Conservation (phyloP, 2,329 filamentous ascomycete genomes). For the Leptosphaerulina australis region DNA sequence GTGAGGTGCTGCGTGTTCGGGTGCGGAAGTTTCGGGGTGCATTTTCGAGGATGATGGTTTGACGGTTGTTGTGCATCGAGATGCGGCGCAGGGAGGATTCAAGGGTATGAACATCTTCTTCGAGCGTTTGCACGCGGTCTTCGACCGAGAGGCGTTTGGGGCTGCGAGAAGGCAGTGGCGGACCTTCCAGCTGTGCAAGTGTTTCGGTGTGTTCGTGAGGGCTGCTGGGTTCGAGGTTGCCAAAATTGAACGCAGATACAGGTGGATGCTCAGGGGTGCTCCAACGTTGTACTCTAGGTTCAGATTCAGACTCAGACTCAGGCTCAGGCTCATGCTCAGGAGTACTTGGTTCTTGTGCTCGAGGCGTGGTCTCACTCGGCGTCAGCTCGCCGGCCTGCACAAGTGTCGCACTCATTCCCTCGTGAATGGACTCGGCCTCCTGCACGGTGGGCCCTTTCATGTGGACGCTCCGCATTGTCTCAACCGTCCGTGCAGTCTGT, state of each 20-base stretch:
- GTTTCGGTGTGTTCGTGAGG: slow-evolving; percentile 9
- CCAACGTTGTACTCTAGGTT: slow-evolving; percentile 17
- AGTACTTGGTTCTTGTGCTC: slow-evolving; percentile 15
- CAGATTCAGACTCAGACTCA: too few species aligned
- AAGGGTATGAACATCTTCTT: slow-evolving; percentile 38
- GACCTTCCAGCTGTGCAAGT: slow-evolving; percentile 17
- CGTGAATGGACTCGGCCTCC: slow-evolving; percentile 26
- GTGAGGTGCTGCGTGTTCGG: slow-evolving; percentile 39
- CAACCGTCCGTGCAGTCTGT: slow-evolving; percentile 41
- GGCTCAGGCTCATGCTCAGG: too few species aligned
- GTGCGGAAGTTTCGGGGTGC: slow-evolving; percentile 43
- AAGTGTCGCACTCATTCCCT: slow-evolving; percentile 33
- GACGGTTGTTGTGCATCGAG: slow-evolving; percentile 43
- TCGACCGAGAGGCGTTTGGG: slow-evolving; percentile 39
- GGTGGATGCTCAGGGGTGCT: slow-evolving; percentile 25
- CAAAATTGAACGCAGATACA: slow-evolving; percentile 47
- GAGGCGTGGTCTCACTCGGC: slow-evolving; percentile 16
- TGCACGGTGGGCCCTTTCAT: slow-evolving; percentile 30
- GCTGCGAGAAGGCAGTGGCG: slow-evolving; percentile 18
- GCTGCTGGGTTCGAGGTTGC: slow-evolving; percentile 36
- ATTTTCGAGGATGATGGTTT: slow-evolving; percentile 49
- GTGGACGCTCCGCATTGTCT: slow-evolving; percentile 37
- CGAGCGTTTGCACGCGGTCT: slow-evolving; percentile 43
- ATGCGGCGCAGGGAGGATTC: slow-evolving; percentile 42
- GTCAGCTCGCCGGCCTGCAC: slow-evolving; percentile 27